These are phyloP conservation scores for Lindgomyces ingoldianus DNA, from an alignment of 495 filamentous ascomycete genomes.

Conservation along the genomic window DNA sequence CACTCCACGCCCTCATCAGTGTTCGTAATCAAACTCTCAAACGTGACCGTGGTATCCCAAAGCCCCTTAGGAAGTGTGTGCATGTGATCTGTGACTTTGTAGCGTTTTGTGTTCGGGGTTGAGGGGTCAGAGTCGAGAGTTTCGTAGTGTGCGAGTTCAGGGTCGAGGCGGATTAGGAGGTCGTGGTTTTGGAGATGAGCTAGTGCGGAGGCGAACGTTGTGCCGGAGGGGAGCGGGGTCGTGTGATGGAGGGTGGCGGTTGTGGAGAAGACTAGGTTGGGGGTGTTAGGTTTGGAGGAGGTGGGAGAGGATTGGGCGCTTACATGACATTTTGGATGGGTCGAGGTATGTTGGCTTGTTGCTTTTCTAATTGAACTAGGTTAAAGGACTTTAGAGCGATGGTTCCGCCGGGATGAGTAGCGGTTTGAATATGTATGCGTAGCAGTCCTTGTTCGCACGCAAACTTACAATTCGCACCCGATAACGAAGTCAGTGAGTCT, in stretches of 20 bases:
- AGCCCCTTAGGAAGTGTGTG: constrained; percentile 36
- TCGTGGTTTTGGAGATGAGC: constrained; percentile 31
- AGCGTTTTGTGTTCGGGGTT: constrained; percentile 28
- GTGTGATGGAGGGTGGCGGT: constrained; percentile 32
- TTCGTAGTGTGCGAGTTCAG: constrained; percentile 35
- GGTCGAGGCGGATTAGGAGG: constrained; percentile 34
- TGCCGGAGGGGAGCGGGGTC: constrained; percentile 30
- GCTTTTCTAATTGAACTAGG: no score
- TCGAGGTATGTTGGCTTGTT: neutral
- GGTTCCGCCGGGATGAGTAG: no score
- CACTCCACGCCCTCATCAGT: constrained; percentile 29
- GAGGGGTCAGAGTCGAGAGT: constrained; percentile 9
- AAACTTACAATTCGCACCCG: no score
- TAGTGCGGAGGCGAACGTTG: constrained; percentile 14
- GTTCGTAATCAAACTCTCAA: constrained; percentile 30
- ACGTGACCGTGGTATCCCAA: constrained; percentile 33
- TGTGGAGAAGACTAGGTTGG: constrained; percentile 24
- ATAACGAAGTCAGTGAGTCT: no score
- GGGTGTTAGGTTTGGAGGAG: neutral
- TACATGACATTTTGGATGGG: constrained; percentile 24
- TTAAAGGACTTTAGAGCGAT: no score
- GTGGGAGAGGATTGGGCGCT: neutral
- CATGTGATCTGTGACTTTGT: constrained; percentile 39
- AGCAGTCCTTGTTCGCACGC: no score
- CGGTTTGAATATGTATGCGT: no score